Percentiles rank a stretch among this genome's conserved stretches.
These are phyloP conservation scores for Wickerhamomyces kurtzmanii DNA, from an alignment of 805 yeast species.

Conservation along the genomic window DNA sequence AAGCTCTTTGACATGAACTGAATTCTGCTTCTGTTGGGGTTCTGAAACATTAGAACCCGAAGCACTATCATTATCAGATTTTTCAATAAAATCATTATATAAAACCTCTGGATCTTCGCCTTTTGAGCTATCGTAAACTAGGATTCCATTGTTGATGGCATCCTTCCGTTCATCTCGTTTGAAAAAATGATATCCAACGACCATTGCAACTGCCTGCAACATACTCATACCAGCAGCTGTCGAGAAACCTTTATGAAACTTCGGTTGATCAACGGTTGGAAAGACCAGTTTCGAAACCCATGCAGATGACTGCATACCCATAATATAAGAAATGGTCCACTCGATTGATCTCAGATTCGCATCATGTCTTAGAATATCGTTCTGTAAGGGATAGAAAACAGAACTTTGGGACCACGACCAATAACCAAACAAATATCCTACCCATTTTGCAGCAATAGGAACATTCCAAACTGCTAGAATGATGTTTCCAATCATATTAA, in stretches of 20 bases:
- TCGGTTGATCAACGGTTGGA: constrained; percentile 42
- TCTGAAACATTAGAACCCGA: too few species aligned
- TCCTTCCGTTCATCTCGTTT: constrained; percentile 26
- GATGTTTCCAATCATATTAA: constrained; percentile 37
- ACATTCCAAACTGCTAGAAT: constrained; percentile 44
- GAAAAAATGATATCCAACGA: constrained; percentile 20
- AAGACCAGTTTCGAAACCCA: constrained; percentile 26
- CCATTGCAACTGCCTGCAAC: constrained; percentile 14
- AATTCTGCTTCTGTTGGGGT: too few species aligned
- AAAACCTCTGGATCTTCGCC: constrained; percentile 9
- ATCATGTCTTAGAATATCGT: constrained; percentile 47
- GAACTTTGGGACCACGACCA: constrained; percentile 45
- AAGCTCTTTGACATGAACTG: too few species aligned
- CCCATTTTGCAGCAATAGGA: constrained; percentile 44
- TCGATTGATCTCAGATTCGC: constrained; percentile 41
- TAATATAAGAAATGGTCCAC: constrained; percentile 34
- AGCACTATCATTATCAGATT: too few species aligned
- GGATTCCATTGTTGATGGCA: constrained; percentile 27
- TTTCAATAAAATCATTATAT: constrained; percentile 1
- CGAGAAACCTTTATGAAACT: constrained; percentile 43
- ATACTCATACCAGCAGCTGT: constrained; percentile 24
- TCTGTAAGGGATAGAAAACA: constrained; percentile 46
- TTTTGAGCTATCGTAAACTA: constrained; percentile 15
- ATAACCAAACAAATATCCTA: constrained; percentile 22
- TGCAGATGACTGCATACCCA: constrained; percentile 44